Evolutionary conservation across 495 filamentous ascomycete species (phyloP).

Genomic region (Aspergillus nanangensis): DNA sequence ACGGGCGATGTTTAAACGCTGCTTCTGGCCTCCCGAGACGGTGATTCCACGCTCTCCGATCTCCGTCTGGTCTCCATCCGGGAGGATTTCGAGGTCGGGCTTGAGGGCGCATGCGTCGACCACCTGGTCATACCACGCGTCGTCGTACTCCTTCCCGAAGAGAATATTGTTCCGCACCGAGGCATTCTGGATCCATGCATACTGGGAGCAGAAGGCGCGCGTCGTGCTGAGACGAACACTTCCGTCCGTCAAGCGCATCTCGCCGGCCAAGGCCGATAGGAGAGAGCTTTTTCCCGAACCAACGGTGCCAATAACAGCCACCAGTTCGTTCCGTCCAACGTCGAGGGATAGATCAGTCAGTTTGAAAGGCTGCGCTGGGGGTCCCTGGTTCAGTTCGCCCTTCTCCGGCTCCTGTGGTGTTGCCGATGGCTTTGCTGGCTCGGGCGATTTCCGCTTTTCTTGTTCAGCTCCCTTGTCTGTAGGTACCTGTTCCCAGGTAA

Average conservation of each 20-base stretch:
- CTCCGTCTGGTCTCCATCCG: constrained; percentile 52
- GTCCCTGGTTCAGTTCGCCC: too few relatives aligned
- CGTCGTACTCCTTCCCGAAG: constrained; percentile 66
- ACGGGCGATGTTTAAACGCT: constrained; percentile 71
- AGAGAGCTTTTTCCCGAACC: constrained; percentile 91
- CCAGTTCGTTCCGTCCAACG: constrained; percentile 74
- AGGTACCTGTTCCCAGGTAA: constrained; percentile 98
- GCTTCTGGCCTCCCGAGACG: constrained; percentile 64
- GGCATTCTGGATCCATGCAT: constrained; percentile 95
- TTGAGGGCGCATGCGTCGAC: constrained; percentile 54
- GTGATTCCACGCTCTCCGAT: constrained; percentile 62
- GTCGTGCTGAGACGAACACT: constrained; percentile 68
- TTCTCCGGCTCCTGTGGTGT: too few relatives aligned
- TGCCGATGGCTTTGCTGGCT: too few relatives aligned
- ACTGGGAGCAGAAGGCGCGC: constrained; percentile 89
- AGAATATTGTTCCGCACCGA: constrained; percentile 84
- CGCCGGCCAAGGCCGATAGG: constrained; percentile 84
- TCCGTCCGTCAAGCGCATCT: constrained; percentile 83
- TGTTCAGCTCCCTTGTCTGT: too few relatives aligned
- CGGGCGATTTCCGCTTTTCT: too few relatives aligned
- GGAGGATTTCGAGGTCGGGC: constrained; percentile 52
- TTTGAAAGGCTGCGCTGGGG: neutral
- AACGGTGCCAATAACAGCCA: constrained; percentile 88
- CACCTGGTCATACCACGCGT: constrained; percentile 52
- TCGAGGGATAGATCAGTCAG: constrained; percentile 59